These are phyloP conservation scores for Sporobolomyces roseus DNA, from an alignment of 768 basidiomycete species.

Conservation along the genomic window DNA sequence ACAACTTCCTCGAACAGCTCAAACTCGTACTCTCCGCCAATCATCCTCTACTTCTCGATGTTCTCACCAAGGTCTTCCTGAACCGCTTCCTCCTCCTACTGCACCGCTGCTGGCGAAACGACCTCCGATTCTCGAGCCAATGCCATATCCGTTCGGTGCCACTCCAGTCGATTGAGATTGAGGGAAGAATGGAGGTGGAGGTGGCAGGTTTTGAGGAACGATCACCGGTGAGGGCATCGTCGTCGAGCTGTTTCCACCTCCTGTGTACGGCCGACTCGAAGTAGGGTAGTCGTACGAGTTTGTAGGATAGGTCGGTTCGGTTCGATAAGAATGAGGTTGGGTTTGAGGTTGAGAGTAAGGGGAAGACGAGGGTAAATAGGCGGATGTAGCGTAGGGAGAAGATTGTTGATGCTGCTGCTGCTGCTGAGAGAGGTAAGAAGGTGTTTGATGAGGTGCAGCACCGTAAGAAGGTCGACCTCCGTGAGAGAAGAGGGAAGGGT, in stretches of 20 bases:
- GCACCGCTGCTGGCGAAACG: background rate
- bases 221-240: constrained; percentile 37
- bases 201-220: constrained; percentile 22
- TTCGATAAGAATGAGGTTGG: no score
- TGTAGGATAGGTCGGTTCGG: background rate
- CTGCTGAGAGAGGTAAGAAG: background rate
- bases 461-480: background rate
- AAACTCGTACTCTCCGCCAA: no score
- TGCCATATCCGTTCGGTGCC: no score
- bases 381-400: background rate
- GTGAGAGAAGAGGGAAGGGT: background rate
- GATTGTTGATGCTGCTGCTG: no score
- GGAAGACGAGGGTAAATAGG: background rate
- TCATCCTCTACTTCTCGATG: no score
- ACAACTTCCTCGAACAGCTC: no score
- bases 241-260: background rate
- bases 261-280: background rate
- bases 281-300: background rate
- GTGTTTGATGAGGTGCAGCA: no score
- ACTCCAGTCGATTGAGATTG: background rate
- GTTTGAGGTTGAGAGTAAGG: background rate
- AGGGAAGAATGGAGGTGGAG: constrained; percentile 5
- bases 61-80: background rate
- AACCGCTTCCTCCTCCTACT: background rate
- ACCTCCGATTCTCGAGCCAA: no score